Base-by-base conservation (phyloP, 1,139 yeast species). In the Taphrina populina region DNA sequence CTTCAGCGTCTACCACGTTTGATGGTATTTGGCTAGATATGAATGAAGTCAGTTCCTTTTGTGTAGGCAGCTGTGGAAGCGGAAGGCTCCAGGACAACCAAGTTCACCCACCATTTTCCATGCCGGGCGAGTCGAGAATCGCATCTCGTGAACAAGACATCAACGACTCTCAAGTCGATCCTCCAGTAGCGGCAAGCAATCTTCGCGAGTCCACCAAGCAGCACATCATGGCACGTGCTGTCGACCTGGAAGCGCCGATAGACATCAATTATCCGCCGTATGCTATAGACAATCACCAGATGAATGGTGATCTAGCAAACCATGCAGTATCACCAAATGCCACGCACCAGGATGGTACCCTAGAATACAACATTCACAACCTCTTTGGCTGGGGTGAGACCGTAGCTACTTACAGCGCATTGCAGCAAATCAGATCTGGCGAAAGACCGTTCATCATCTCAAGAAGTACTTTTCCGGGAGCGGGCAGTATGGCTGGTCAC, bases 401-500 rank as follows among this genome's bases (percentile, higher is more conserved):
- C 67, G 84, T 87, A 63, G 78, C 88, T 1, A 88, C 97, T 0
- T 82, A 79, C 64, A 71, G 80, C 2, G 80, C 95, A 0, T 68
- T 88, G 65, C 64, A 70, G 19, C 70, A 74, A 36, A 74, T 95
- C 59, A 76, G 76, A 59, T 64, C 65, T 1, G 64, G 71, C 8
- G 70, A 69, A 58, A 77, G 97, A 60, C 97, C 97, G 7, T 90
- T 92, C 65, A 72, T 90, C 15, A 74, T 92, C 52, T 87, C 97
- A 0, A 74, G 98, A 61, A 76, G 95, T 0, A 88, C 78, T 67
- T 90, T 77, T 68, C 78, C 96, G 0, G 98, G 98, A 0, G 85
- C 95, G 4, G 97, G 92, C 69, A 76, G 88, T 63, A 76, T 90
- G 0, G 83, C 92, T 0, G 95, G 96, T 0, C 84, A 85, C 81